Evolutionary conservation across 768 basidiomycete genomes (phyloP).

Genomic region (Boletus rufocinnamomeus): DNA sequence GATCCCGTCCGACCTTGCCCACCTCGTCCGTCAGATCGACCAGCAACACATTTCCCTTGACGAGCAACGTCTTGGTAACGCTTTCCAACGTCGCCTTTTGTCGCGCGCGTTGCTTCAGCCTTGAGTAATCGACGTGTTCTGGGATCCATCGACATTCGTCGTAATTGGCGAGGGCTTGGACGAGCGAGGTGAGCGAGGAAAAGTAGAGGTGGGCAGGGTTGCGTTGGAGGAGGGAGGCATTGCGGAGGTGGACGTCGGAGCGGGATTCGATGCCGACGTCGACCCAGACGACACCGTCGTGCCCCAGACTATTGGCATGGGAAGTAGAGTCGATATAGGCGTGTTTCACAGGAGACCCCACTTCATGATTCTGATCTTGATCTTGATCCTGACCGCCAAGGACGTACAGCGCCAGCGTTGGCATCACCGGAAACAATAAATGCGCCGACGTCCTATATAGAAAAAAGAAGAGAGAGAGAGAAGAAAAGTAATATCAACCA

Average conservation of each 20-base stretch:
- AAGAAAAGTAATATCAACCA: neutral
- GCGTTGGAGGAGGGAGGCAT: conserved; percentile 57
- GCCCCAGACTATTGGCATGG: neutral
- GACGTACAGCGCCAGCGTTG: conserved; percentile 55
- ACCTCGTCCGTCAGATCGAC: conserved; percentile 61
- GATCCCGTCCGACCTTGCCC: conserved; percentile 44
- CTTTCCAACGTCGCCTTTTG: conserved; percentile 56
- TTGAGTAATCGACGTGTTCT: conserved; percentile 53
- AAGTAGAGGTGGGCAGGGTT: conserved; percentile 54
- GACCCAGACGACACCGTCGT: conserved; percentile 36
- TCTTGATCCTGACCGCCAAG: conserved; percentile 37
- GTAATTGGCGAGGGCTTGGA: conserved; percentile 54
- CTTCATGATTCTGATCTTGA: conserved; percentile 6
- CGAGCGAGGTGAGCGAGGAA: conserved; percentile 51
- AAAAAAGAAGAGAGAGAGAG: neutral
- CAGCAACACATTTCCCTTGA: conserved; percentile 50
- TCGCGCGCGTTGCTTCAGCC: conserved; percentile 56
- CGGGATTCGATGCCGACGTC: conserved; percentile 53
- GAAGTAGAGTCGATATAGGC: neutral
- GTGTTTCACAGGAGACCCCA: conserved; percentile 14
- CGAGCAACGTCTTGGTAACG: conserved; percentile 55
- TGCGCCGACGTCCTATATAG: conserved; percentile 46
- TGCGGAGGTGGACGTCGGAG: conserved; percentile 60
- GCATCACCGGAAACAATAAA: conserved; percentile 57
- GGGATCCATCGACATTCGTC: conserved; percentile 59